Evolutionary conservation across 345 rosid species (phyloP), one percentile per base, ranked within the genome.

Genomic region (Populus pruinosa): DNA sequence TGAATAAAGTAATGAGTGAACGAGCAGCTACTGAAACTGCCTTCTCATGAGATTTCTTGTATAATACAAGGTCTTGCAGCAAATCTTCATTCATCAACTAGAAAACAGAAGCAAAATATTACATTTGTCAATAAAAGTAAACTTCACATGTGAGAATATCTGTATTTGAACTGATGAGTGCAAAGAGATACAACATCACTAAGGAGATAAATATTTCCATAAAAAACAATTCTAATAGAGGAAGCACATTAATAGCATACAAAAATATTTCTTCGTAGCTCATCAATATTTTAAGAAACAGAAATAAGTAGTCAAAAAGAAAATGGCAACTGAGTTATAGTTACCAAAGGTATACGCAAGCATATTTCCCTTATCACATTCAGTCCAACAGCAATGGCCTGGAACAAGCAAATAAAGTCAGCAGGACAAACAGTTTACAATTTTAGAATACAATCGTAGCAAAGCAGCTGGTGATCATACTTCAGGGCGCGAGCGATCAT

Each of bases 41-140:
- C 83, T 93, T 96, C 81, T 92, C 96, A 41, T 90, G 97, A 44
- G 93, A 85, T 79, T 96, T 96, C 84, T 91, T 96, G 83, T 93
- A 96, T 71, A 86, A 81, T 36, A 86, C 98, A 61, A 96, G 97
- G 83, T 96, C 98, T 93, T 93, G 99, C 77, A 96, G 86, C 84
- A 96, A 86, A 55, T 92, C 99, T 79, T 93, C 99, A 49, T 91
- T 91, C 99, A 93, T 93, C 91, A 96, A 87, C 98, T 96, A 75
- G 70, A 80, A 66, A 39, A 78, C 82, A 81, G 36, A 81, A 80
- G 64, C 25, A 78, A 71, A 79, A 12, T 4, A 70, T 69, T 49
- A 77, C 38, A 35, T 29, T 6, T 70, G 31, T 21, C 65, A 61
- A 6, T 49, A 29, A 20, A 35, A 70, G n/a, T 56, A 39, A 59